Percentiles rank a stretch among this genome's conserved stretches.
These are phyloP conservation scores for Hanseniaspora nectarophila DNA, from an alignment of 805 yeast species.

Conservation along the genomic window DNA sequence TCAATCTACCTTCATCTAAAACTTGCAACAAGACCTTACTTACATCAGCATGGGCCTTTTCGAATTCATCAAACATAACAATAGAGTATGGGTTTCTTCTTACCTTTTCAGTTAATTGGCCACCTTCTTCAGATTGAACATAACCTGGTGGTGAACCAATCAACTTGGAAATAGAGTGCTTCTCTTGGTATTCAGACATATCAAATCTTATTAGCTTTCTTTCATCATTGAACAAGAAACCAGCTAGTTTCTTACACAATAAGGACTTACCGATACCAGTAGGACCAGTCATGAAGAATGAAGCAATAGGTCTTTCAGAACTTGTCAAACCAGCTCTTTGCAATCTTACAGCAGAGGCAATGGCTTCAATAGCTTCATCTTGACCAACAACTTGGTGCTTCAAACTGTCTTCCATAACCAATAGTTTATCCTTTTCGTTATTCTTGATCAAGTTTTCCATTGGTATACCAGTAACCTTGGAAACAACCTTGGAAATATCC, in stretches of 20 bases:
- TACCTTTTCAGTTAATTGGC: constrained; percentile 92
- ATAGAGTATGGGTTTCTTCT: constrained; percentile 91
- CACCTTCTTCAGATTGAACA: constrained; percentile 85
- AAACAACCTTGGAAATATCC: constrained; percentile 83
- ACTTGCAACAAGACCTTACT: constrained; percentile 83
- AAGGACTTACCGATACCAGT: constrained; percentile 99
- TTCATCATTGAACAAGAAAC: constrained; percentile 82
- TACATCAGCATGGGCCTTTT: constrained; percentile 94
- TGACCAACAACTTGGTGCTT: constrained; percentile 81
- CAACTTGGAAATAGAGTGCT: constrained; percentile 76
- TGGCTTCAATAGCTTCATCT: constrained; percentile 82
- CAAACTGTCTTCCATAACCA: constrained; percentile 74
- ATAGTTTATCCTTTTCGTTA: constrained; percentile 83
- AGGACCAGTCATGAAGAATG: constrained; percentile 93
- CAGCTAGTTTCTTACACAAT: constrained; percentile 82
- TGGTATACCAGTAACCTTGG: constrained; percentile 94
- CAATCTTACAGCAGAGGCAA: constrained; percentile 86
- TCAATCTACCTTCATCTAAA: constrained; percentile 84
- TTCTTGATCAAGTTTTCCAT: constrained; percentile 69
- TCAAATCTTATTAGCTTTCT: constrained; percentile 81
- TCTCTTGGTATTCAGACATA: constrained; percentile 96
- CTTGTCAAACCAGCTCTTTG: constrained; percentile 95
- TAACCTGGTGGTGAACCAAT: constrained; percentile 98
- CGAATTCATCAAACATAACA: constrained; percentile 88
- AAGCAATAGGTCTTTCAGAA: constrained; percentile 89